These are phyloP conservation scores for Phylloporus arenicola DNA, from an alignment of 768 basidiomycete species.

Conservation along the genomic window DNA sequence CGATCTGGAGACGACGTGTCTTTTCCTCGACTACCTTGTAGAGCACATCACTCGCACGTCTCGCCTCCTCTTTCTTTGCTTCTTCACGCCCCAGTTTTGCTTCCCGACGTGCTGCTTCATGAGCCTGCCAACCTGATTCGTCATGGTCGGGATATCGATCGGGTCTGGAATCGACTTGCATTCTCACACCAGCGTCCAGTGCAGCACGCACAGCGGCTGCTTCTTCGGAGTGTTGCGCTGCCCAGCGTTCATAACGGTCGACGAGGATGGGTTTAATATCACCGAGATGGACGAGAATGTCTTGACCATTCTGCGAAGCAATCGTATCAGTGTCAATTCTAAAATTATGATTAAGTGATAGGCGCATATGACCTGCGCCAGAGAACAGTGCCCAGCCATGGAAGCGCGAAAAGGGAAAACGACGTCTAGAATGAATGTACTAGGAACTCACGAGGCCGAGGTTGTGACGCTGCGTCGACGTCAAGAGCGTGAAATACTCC, in stretches of 20 bases:
- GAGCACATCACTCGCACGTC: constrained; percentile 32
- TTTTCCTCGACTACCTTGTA: constrained; percentile 24
- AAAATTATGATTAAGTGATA: not conserved
- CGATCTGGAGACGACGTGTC: constrained; percentile 24
- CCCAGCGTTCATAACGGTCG: constrained; percentile 60
- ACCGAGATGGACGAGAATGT: constrained; percentile 62
- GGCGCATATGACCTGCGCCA: not conserved
- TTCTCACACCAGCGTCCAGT: constrained; percentile 16
- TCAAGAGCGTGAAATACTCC: constrained; percentile 56
- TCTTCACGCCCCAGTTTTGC: constrained; percentile 31
- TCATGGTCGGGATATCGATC: constrained; percentile 24
- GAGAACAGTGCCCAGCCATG: not conserved
- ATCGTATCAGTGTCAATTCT: constrained; percentile 11
- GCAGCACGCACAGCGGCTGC: constrained; percentile 19
- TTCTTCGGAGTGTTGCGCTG: constrained; percentile 38
- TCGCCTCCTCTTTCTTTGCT: constrained; percentile 32
- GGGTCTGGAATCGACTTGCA: constrained; percentile 23
- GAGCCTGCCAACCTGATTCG: constrained; percentile 30
- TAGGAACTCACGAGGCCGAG: constrained; percentile 58
- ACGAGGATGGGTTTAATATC: constrained; percentile 61
- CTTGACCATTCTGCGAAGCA: constrained; percentile 59
- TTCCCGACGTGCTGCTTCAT: constrained; percentile 29
- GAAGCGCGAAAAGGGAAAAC: not conserved
- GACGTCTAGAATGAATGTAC: not conserved
- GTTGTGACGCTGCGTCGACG: constrained; percentile 55